Evolutionary conservation across 306 rosid species (phyloP).

Genomic region (Malus orientalis): DNA sequence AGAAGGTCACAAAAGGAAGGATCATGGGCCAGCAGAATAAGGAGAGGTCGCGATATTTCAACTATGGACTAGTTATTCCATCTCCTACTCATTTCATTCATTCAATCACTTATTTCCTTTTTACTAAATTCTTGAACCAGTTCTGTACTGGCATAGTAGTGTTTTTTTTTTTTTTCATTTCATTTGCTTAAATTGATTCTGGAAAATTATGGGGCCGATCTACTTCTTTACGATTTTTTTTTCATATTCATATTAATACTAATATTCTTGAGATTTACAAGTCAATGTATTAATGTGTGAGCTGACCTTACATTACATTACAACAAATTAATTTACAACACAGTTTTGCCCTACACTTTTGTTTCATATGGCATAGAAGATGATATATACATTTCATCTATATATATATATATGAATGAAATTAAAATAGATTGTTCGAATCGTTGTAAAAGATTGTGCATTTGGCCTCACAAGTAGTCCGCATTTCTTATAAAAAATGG

Average conservation of each 20-base stretch:
- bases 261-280: not conserved
- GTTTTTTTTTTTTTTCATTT: too few species aligned
- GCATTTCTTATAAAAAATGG: too few species aligned
- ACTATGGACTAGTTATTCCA: not conserved
- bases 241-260: not conserved
- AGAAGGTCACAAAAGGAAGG: conserved; percentile 25
- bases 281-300: not conserved
- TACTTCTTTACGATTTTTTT: not conserved
- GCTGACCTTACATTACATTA: not conserved
- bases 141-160: not conserved
- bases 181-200: not conserved
- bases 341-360: not conserved
- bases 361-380: too few species aligned
- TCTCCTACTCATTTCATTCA: too few species aligned
- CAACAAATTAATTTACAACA: not conserved
- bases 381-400: too few species aligned
- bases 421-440: too few species aligned
- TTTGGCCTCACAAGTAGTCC: too few species aligned
- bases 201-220: not conserved
- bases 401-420: too few species aligned
- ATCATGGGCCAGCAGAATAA: conserved; percentile 39
- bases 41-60: conserved; percentile 14
- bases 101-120: not conserved
- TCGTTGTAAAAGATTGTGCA: too few species aligned
- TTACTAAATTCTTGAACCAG: not conserved